Percentiles rank a stretch among this genome's conserved stretches.
Conservation (phyloP, 1,284 basidiomycete genomes). For the Crucibulum parvulum region DNA sequence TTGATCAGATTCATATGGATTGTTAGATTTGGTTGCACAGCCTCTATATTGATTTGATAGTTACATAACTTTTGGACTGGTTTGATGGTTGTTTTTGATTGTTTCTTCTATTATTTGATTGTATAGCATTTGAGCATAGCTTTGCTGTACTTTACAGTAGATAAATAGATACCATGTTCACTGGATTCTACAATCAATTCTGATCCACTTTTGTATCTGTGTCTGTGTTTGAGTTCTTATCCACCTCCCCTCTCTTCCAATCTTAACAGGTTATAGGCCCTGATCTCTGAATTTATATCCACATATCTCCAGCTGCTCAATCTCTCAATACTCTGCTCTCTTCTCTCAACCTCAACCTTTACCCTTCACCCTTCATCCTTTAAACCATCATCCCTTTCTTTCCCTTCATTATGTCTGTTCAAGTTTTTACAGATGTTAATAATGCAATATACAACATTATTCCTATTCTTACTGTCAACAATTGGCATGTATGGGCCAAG, state of each 20-base stretch:
- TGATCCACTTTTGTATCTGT: background rate
- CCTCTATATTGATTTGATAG: background rate
- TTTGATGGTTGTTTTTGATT: too few relatives aligned
- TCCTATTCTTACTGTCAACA: constrained; percentile 2
- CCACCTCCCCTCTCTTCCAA: background rate
- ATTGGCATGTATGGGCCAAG: constrained; percentile 16
- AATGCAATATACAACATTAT: constrained; percentile 4
- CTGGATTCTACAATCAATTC: background rate
- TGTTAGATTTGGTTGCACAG: background rate
- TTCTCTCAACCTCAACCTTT: background rate
- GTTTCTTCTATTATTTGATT: background rate
- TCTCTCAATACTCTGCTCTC: background rate
- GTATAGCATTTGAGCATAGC: background rate
- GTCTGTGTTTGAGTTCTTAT: background rate
- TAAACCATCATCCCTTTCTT: background rate
- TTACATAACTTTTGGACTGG: background rate
- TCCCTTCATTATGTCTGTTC: constrained; percentile 2
- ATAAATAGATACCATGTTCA: background rate
- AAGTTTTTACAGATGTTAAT: background rate
- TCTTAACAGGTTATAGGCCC: constrained; percentile 19
- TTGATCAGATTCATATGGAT: too few relatives aligned
- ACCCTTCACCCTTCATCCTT: background rate
- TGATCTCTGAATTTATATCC: background rate
- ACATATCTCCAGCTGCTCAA: background rate
- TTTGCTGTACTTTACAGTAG: background rate